phyloP scores from a whole-genome alignment of 257 asterid species.

The Solanum ahanhuiri region DNA sequence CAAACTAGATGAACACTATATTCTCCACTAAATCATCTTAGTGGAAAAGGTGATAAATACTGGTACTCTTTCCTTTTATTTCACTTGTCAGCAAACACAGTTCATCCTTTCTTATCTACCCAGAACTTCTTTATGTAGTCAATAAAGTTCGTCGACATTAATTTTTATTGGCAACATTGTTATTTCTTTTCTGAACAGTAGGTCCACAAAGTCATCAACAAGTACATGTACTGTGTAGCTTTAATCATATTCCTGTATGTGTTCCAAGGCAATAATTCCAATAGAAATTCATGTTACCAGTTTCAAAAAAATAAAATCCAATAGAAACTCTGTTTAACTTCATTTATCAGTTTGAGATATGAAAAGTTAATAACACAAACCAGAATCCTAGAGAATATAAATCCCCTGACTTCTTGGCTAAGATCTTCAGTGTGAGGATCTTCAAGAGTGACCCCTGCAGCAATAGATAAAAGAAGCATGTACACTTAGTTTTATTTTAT shows the following conservation, averaged over 20 bases:
- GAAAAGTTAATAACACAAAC: constrained; percentile 16
- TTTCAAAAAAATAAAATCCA: no score
- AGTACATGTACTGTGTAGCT: neutral
- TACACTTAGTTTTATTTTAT: neutral
- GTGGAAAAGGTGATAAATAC: neutral
- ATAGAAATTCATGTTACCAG: neutral
- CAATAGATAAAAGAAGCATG: neutral
- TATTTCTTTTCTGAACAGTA: neutral
- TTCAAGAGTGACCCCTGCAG: constrained; percentile 92
- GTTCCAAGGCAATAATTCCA: neutral
- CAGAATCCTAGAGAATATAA: constrained; percentile 86
- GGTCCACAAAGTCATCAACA: neutral
- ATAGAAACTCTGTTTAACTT: neutral
- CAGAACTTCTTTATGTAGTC: neutral
- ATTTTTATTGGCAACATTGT: neutral
- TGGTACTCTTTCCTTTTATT: neutral
- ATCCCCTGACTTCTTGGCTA: constrained; percentile 96
- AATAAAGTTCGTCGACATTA: neutral
- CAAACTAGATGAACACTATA: neutral
- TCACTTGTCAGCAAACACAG: neutral
- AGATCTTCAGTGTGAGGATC: constrained; percentile 98
- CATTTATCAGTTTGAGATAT: neutral
- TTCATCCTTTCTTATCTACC: neutral
- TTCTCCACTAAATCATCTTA: neutral
- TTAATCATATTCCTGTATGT: neutral